Evolutionary conservation across 2,329 filamentous ascomycete genomes (phyloP).

Genomic region (Thelonectria olida): DNA sequence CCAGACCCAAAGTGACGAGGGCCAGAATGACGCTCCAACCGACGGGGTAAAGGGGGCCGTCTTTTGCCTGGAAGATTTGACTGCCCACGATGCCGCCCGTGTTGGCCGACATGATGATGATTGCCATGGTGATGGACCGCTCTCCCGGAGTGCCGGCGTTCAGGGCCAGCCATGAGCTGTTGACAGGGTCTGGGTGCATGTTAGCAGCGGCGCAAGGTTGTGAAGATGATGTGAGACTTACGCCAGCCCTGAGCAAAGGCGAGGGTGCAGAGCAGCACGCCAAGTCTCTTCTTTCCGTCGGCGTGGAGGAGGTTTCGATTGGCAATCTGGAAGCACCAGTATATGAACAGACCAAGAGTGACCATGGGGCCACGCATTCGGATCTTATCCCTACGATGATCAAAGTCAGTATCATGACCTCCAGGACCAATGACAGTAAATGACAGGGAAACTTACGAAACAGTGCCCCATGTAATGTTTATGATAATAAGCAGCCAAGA

Average conservation of each 20-base stretch:
- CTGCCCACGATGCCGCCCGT: constrained; percentile 42
- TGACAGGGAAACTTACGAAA: constrained; percentile 20
- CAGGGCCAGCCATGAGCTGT: constrained; percentile 44
- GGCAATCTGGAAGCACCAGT: constrained; percentile 30
- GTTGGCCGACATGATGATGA: constrained; percentile 46
- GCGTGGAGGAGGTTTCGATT: constrained; percentile 30
- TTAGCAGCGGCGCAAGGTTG: background rate
- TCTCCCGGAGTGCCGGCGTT: constrained; percentile 42
- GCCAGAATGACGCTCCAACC: constrained; percentile 41
- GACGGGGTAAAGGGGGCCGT: constrained; percentile 41
- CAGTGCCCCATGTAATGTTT: constrained; percentile 45
- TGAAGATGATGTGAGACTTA: constrained; percentile 5
- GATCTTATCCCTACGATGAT: constrained; percentile 27
- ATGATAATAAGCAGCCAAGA: constrained; percentile 45
- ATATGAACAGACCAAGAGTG: constrained; percentile 24
- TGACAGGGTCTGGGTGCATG: constrained; percentile 30
- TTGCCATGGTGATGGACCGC: constrained; percentile 44
- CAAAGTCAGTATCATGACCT: constrained; percentile 5
- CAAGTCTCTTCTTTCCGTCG: constrained; percentile 26
- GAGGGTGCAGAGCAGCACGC: constrained; percentile 22
- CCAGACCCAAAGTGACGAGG: constrained; percentile 36
- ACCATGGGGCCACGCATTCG: constrained; percentile 32
- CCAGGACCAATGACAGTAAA: background rate
- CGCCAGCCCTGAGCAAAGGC: constrained; percentile 33
- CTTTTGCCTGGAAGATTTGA: constrained; percentile 43